Evolutionary conservation across 2,329 filamentous ascomycete genomes (phyloP), one percentile per base, ranked within the genome.

Genomic region (Cladosporium sphaerospermum): DNA sequence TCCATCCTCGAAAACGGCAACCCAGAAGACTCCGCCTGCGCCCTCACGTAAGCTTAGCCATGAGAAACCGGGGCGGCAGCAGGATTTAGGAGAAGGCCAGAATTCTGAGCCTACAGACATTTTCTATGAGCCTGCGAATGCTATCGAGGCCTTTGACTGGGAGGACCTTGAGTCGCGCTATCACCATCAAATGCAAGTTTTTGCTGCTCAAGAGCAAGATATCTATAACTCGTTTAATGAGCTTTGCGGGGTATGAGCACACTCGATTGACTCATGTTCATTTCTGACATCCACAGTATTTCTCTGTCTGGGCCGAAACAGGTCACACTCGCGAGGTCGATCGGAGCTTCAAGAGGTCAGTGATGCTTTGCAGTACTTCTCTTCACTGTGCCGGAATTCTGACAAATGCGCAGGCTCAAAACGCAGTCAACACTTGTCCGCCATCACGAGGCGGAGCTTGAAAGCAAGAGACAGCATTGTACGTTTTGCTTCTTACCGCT

Each of bases 391-490:
- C 4, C 28, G 3, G 18, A 23, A 33, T 18, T 54, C 33, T 54
- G 55, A 53, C 52, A 48, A 50, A 10, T 13, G 45, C 39, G 9
- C 57, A 89, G 87, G 52, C 77, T 96, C 43, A 86, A 85, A 64
- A 96, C 91, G 2, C 83, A 90, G 57, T 83, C 86, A 67, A 77
- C 82, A 56, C 87, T 85, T 67, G 88, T 95, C 31, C 51, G 44
- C 28, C 51, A 53, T 19, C 34, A 53, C 37, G 51, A 53, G 9
- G 32, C 36, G 28, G 43, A 36, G 16, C 51, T 53, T 11, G 51
- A 53, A 18, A 37, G 85, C 60, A 93, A 86, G 66, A 86, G 90
- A 64, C 77, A 84, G 56, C 90, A 96, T 63, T 88, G 90, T 95
- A 73, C 73, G 86, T 72, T 31, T 41, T 28, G 16, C 14, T 13